A percentile compares a stretch with the other conserved stretches of the same genome.
Conservation (phyloP, 75 land plant genomes). For the Larix kaempferi region DNA sequence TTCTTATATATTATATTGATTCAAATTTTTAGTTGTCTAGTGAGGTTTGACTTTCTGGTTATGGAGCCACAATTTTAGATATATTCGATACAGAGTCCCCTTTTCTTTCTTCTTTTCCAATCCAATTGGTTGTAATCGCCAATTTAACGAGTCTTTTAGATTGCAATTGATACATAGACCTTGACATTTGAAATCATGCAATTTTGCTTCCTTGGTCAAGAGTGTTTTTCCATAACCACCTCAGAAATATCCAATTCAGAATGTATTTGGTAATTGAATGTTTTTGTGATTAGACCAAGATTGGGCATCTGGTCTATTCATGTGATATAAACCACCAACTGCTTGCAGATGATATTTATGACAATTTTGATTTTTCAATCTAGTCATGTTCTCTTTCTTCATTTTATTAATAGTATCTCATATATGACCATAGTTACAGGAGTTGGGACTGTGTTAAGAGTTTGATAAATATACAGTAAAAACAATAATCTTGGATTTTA, state of each 20-base stretch:
- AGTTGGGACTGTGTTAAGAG: background rate
- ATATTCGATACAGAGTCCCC: no score
- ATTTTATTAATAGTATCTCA: background rate
- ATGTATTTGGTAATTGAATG: background rate
- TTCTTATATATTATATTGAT: no score
- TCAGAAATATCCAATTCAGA: background rate
- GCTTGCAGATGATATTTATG: background rate
- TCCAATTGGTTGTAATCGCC: background rate
- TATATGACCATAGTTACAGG: background rate
- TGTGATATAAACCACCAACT: background rate
- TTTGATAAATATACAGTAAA: background rate
- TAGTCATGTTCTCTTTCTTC: background rate
- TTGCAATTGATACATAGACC: background rate
- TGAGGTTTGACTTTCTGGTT: no score
- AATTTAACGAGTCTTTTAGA: background rate
- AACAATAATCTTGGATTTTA: background rate
- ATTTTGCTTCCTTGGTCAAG: background rate
- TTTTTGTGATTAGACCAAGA: background rate
- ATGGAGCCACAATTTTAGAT: no score
- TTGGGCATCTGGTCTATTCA: background rate
- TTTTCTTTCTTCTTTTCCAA: no score
- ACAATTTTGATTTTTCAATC: background rate
- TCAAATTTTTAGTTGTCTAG: no score
- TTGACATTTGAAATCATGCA: background rate
- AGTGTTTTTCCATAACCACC: background rate